A percentile compares a stretch with the other conserved stretches of the same genome.
phyloP scores from a whole-genome alignment of 164 flowering plant genomes.

The Nelumbo lutea region DNA sequence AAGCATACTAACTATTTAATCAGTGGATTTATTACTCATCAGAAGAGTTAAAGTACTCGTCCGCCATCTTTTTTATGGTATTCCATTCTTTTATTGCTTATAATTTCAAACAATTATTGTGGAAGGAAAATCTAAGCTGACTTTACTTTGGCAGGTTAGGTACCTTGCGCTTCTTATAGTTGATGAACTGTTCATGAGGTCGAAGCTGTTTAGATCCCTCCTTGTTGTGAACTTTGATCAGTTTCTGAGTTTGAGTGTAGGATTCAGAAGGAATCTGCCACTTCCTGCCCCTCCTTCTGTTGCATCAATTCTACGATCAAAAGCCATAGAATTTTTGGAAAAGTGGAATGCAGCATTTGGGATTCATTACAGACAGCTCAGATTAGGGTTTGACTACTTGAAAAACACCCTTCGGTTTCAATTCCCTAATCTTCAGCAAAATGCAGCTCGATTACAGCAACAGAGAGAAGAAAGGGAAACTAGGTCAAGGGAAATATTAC shows the following conservation, averaged over 20 bases:
- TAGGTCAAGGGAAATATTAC: conserved; percentile 67
- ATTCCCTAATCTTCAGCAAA: conserved; percentile 74
- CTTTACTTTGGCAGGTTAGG: conserved; percentile 58
- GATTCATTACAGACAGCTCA: conserved; percentile 75
- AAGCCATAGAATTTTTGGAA: conserved; percentile 82
- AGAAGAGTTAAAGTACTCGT: too few species aligned
- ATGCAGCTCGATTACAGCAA: conserved; percentile 55
- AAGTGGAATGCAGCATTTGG: conserved; percentile 89
- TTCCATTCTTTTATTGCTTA: too few species aligned
- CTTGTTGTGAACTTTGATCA: conserved; percentile 67
- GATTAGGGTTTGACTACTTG: conserved; percentile 77
- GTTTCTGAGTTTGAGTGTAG: conserved; percentile 69
- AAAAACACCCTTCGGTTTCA: conserved; percentile 72
- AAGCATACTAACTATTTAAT: too few species aligned
- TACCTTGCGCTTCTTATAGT: conserved; percentile 78
- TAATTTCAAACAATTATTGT: too few species aligned
- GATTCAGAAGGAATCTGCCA: conserved; percentile 64
- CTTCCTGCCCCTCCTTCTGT: conserved; percentile 79
- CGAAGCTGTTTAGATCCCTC: conserved; percentile 78
- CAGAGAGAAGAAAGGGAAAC: conserved; percentile 79
- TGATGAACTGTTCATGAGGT: conserved; percentile 91
- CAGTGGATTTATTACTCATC: too few species aligned
- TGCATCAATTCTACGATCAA: conserved; percentile 63
- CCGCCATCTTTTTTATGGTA: too few species aligned
- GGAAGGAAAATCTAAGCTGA: neutral